These are phyloP conservation scores for Hygrophila difformis DNA, from an alignment of 257 asterid genomes.

Conservation along the genomic window DNA sequence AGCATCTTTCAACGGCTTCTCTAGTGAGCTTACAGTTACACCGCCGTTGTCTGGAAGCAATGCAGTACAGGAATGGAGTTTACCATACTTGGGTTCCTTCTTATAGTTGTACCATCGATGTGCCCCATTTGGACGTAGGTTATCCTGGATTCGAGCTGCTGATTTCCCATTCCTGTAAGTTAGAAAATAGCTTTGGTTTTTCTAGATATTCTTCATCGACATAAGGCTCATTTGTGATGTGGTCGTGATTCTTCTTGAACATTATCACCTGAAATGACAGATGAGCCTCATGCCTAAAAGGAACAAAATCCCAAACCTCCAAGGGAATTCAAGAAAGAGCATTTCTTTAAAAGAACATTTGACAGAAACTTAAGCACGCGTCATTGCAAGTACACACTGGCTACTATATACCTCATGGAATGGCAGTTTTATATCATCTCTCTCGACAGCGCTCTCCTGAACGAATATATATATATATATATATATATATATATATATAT, in stretches of 20 bases:
- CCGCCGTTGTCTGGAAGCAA: constrained; percentile 54
- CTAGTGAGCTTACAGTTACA: constrained; percentile 63
- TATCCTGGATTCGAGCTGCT: constrained; percentile 67
- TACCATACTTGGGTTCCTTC: constrained; percentile 52
- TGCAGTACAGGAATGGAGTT: constrained; percentile 49
- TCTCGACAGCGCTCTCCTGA: constrained; percentile 17
- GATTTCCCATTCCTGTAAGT: constrained; percentile 67
- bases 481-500: too few species aligned
- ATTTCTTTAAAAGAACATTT: too few species aligned
- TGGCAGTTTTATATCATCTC: constrained; percentile 40
- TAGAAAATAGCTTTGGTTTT: constrained; percentile 54
- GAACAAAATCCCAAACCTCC: not conserved
- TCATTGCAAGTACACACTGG: too few species aligned
- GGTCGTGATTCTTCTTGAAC: constrained; percentile 71
- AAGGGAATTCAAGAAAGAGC: not conserved
- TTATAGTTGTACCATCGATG: constrained; percentile 72
- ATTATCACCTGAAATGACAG: constrained; percentile 38
- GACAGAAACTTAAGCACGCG: too few species aligned
- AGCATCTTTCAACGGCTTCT: constrained; percentile 54
- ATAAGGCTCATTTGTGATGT: constrained; percentile 41
- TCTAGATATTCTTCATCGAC: constrained; percentile 41
- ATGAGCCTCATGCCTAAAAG: not conserved
- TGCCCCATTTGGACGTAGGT: constrained; percentile 73
- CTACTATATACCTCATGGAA: constrained; percentile 40
- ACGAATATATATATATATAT: too few species aligned